These are phyloP conservation scores for Umbelopsis sp. DNA, from an alignment of 192 early-diverging fungal species.

Conservation along the genomic window DNA sequence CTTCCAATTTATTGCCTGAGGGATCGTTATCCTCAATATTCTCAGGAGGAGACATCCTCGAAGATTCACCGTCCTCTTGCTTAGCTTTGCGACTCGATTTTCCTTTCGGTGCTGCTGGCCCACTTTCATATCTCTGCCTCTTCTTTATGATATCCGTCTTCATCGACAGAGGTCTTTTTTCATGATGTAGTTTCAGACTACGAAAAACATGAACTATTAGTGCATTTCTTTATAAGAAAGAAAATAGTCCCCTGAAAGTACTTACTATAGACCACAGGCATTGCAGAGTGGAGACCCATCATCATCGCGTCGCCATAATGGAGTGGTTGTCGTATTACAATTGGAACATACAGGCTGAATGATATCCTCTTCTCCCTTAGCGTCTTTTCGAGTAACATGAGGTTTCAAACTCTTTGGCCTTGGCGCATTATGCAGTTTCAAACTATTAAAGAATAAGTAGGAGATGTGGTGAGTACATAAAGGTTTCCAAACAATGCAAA, in stretches of 20 bases:
- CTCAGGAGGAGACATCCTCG: conserved; percentile 15
- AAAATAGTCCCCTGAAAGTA: neutral
- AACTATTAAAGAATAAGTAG: conserved; percentile 23
- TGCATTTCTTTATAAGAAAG: neutral
- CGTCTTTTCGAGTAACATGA: conserved; percentile 63
- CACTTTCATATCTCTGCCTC: conserved; percentile 30
- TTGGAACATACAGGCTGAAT: conserved; percentile 64
- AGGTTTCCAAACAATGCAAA: too few species aligned
- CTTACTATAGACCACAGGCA: conserved; percentile 62
- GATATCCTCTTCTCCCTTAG: conserved; percentile 41
- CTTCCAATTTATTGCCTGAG: neutral
- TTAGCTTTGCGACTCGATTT: neutral
- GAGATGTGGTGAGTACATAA: neutral
- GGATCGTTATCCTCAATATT: neutral
- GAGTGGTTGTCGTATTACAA: conserved; percentile 83
- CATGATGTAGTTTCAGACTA: conserved; percentile 39
- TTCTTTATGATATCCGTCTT: conserved; percentile 39
- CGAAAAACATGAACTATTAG: neutral
- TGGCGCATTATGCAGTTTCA: conserved; percentile 83
- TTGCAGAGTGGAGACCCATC: conserved; percentile 58
- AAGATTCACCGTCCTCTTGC: conserved; percentile 1
- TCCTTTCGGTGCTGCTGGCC: conserved; percentile 8
- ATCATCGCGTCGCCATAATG: conserved; percentile 86
- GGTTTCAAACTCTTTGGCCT: conserved; percentile 82
- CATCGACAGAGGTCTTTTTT: conserved; percentile 33